Evolutionary conservation across 345 rosid species (phyloP).

Genomic region (Turritis glabra): DNA sequence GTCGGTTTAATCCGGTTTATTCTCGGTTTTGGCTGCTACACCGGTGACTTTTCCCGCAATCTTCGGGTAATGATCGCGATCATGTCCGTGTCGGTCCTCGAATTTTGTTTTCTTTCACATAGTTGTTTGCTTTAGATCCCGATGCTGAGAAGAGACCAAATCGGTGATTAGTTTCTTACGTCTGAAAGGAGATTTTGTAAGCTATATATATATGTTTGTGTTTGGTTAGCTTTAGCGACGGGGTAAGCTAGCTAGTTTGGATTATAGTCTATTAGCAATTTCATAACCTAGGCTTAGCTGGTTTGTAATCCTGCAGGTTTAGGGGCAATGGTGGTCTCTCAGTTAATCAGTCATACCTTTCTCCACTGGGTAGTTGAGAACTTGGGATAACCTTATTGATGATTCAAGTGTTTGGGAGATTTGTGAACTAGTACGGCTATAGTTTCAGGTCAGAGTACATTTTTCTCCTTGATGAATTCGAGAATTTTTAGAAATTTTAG

Average conservation of each 20-base stretch:
- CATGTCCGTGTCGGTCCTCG: constrained; percentile 9
- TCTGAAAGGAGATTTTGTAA: background rate
- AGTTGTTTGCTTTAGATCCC: constrained; percentile 10
- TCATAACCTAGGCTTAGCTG: constrained; percentile 55
- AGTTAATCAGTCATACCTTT: constrained; percentile 20
- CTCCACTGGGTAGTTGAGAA: constrained; percentile 22
- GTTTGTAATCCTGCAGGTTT: constrained; percentile 67
- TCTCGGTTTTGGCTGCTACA: background rate
- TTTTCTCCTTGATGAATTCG: constrained; percentile 11
- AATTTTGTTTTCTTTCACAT: background rate
- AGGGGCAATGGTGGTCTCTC: constrained; percentile 38
- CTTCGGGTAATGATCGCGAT: constrained; percentile 12
- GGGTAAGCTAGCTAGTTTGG: constrained; percentile 30
- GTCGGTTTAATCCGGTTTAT: constrained; percentile 1
- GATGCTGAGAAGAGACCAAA: constrained; percentile 18
- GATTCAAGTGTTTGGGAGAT: constrained; percentile 40
- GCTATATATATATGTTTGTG: constrained; percentile 14
- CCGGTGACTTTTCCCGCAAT: constrained; percentile 24
- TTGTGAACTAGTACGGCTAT: constrained; percentile 43
- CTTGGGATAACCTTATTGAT: constrained; percentile 31
- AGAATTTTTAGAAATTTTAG: background rate
- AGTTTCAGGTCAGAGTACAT: constrained; percentile 45
- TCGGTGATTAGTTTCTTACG: background rate
- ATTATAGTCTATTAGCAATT: constrained; percentile 35
- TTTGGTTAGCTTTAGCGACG: background rate